Percentiles rank a stretch among this genome's conserved stretches.
Evolutionary conservation across 495 filamentous ascomycete genomes (phyloP).

Genomic region (Aspergillus nanangensis): DNA sequence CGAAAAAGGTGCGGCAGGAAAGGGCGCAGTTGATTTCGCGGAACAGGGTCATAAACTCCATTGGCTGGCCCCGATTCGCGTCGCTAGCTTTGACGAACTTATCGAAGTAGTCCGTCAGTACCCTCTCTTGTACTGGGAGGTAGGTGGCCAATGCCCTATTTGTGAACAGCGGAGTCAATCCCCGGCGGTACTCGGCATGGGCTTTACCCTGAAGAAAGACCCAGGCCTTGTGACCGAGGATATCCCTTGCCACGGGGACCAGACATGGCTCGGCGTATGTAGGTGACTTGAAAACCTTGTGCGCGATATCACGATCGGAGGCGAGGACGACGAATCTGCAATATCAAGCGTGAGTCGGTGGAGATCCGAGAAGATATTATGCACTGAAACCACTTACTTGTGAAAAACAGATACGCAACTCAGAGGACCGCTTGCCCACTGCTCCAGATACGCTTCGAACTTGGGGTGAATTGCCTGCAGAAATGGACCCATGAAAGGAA

Average conservation of each 20-base stretch:
- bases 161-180: slow-evolving; percentile 85
- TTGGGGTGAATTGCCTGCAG: slow-evolving; percentile 80
- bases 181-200: slow-evolving; percentile 89
- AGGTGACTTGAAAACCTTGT: slow-evolving; percentile 92
- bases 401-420: slow-evolving; percentile 96
- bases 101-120: slow-evolving; percentile 76
- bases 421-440: slow-evolving; percentile 81
- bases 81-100: slow-evolving; percentile 63
- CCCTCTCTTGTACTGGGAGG: slow-evolving; percentile 80
- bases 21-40: slow-evolving; percentile 90
- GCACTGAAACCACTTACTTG: slow-evolving; percentile 57
- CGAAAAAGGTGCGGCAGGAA: slow-evolving; percentile 61
- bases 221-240: slow-evolving; percentile 83
- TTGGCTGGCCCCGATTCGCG: slow-evolving; percentile 55
- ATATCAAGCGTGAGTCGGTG: neutral
- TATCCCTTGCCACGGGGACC: slow-evolving; percentile 84
- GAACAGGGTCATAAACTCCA: slow-evolving; percentile 79
- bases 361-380: neutral
- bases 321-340: slow-evolving; percentile 89
- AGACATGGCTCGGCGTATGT: slow-evolving; percentile 84
- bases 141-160: slow-evolving; percentile 79
- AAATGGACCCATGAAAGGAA: slow-evolving; percentile 90
- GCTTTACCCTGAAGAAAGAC: slow-evolving; percentile 89
- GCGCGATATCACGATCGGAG: slow-evolving; percentile 84
- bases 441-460: slow-evolving; percentile 74